Evolutionary conservation across 352 stramenopile genomes (phyloP), one percentile per base, ranked within the genome.

Genomic region (Pythium monospermum): DNA sequence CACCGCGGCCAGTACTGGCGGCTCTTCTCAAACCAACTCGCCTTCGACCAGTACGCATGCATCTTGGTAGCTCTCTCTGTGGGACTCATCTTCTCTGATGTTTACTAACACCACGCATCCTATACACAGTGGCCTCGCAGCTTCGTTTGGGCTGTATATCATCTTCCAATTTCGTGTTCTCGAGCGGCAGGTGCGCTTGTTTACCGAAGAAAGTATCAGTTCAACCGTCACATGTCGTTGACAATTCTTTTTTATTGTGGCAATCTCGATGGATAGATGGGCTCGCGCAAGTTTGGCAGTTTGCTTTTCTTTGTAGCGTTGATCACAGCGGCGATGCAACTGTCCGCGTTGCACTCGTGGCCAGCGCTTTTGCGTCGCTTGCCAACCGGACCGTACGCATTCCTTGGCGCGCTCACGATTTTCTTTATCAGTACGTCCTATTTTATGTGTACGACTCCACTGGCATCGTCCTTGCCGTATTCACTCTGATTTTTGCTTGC

Each of bases 91-190:
- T 18, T 6, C 25, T 15, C 19, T 38, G 44, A 21, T 50, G 18
- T 13, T 28, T 32, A 16, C 22, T 38, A 47, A 25, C 40, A 15
- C 28, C 11, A 42, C 16, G 53, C 27, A 13, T 47, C 1, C 6
- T 26, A 1, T 12, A 18, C 37, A 11, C 28, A 92, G 83, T 70
- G 83, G 83, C 7, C 57, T 94, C 21, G 79, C 78, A 0, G 81
- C 82, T 31, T 84, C 81, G 1, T 71, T 94, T 42, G 83, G 83
- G 6, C 68, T 94, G 36, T 94, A 94, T 49, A 64, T 84, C 39
- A 71, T 94, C 51, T 94, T 91, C 69, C 79, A 91, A 68, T 92
- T 87, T 61, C 79, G 83, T 38, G 65, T 91, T 21, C 58, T 94
- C 18, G 83, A 94, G 56, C 71, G 83, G 2, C 69, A 83, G 68